Evolutionary conservation across 2,329 filamentous ascomycete species (phyloP), one percentile per base, ranked within the genome.

Genomic region (Colletotrichum eleusines): DNA sequence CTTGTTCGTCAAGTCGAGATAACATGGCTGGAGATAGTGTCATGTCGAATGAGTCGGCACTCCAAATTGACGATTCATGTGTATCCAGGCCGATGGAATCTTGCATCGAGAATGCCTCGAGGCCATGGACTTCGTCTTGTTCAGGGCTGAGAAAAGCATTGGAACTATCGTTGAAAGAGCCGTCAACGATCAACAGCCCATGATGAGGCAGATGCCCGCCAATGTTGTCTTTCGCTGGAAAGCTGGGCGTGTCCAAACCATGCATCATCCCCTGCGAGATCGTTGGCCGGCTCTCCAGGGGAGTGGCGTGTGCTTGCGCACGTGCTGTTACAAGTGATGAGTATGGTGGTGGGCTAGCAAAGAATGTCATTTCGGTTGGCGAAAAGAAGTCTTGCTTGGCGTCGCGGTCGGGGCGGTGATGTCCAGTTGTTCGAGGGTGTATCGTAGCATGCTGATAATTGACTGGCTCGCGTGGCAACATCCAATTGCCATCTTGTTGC

Each of bases 321-420:
- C 61, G 33, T 26, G 58, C 31, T 28, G 50, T 12, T 14, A 48
- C 38, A 14, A 46, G 38, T 20, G 68, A 50, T 35, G 51, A 42
- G 31, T 71, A 71, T 23, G 68, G 35, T n/a, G 68, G 57, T 7
- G 68, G 68, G 42, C 51, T 63, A 20, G 51, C 40, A 46, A 71
- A 53, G 38, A 68, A 57, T n/a, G 50, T 5, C 9, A 23, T 28
- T 18, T 67, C 38, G 20, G 7, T 28, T 2, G 46, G 38, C 18
- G 58, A 23, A 40, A 58, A 28, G 5, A 58, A 57, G 16, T 31
- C 33, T 18, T 62, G 35, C 44, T 68, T 58, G 26, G 31, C 44
- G 35, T 68, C 58, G 7, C 48, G n/a, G 23, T 59, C 14, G 5
- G 26, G 9, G 18, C 54, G 46, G 26, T 46, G 35, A 28, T 54